phyloP scores from a whole-genome alignment of 164 flowering plant species.

The Sedum album region DNA sequence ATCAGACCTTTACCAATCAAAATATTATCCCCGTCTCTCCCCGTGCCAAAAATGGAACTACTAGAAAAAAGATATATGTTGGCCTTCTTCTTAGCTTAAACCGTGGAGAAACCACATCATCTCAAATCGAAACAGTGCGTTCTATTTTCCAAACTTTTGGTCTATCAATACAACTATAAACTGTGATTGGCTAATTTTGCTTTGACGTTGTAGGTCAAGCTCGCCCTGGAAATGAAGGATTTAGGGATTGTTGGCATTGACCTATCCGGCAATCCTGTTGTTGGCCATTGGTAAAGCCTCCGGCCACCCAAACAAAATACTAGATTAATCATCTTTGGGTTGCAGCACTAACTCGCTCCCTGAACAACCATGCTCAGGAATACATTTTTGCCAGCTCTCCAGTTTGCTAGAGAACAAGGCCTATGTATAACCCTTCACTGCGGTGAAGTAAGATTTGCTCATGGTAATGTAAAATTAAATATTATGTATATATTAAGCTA shows the following conservation, averaged over 20 bases:
- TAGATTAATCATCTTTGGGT: background rate
- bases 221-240: slow-evolving; percentile 77
- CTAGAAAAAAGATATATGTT: slow-evolving; percentile 61
- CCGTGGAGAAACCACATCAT: slow-evolving; percentile 71
- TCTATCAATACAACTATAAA: background rate
- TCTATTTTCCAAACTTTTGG: slow-evolving; percentile 9
- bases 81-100: slow-evolving; percentile 94
- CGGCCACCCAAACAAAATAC: too few relatives aligned
- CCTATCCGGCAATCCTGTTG: slow-evolving; percentile 85
- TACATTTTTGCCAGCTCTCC: slow-evolving; percentile 74
- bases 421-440: slow-evolving; percentile 82
- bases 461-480: too few relatives aligned
- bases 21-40: slow-evolving; percentile 10
- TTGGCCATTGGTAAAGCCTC: slow-evolving; percentile 70
- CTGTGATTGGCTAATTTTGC: background rate
- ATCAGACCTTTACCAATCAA: slow-evolving; percentile 13
- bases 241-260: slow-evolving; percentile 86
- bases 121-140: slow-evolving; percentile 97
- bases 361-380: slow-evolving; percentile 33
- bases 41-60: slow-evolving; percentile 17
- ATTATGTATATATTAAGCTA: slow-evolving; percentile 9
- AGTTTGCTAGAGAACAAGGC: slow-evolving; percentile 71
- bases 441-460: slow-evolving; percentile 68
- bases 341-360: background rate
- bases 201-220: slow-evolving; percentile 44